Base-by-base conservation (phyloP, 768 basidiomycete genomes). In the Rickenella mellea region DNA sequence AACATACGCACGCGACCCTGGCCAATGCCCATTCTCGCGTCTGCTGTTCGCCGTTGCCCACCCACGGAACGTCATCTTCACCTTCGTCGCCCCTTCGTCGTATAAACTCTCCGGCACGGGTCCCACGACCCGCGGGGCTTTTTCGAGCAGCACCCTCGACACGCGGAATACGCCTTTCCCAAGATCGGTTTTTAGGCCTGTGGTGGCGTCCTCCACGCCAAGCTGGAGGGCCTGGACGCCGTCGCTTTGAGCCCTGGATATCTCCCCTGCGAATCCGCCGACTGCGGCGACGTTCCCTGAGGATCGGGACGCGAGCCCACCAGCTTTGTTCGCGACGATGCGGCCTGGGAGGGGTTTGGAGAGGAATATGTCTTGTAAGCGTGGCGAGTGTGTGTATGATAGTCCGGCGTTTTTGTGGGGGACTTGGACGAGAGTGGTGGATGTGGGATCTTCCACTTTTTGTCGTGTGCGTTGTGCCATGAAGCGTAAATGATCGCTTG, bases 321-420 rank as follows among this genome's bases (percentile, higher is more conserved):
- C 20, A 20, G 31, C 14, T 37, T 27, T 35, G 19, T 27, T 40
- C 31, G 52, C 51, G 22, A 73, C 64, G 27, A 78, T 65, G 48
- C 84, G 69, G 39, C 82, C 87, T 6, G 76, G 74, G 49, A 74
- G 67, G 14, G 75, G 61, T 45, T 63, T 67, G 6, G 68, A 67
- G 54, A 64, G 67, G 55, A 79, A 62, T 40, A 63, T 60, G 0
- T 70, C 66, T 41, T 85, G 80, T 37, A 88, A 60, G 5, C 47
- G 40, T 5, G 80, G 67, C 27, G 71, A 67, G 29, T 66, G 62
- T 2, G 74, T 58, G 57, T 89, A 90, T 33, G 65, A 61, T 30
- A 88, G 66, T 3, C 74, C 87, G 28, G 69, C 84, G 27, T 60
- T 67, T 21, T 62, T 68, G 49, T 89, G 87, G 0, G 83, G 83